Base-by-base conservation (phyloP, 2,329 filamentous ascomycete genomes). In the Pyrenochaeta sp. region DNA sequence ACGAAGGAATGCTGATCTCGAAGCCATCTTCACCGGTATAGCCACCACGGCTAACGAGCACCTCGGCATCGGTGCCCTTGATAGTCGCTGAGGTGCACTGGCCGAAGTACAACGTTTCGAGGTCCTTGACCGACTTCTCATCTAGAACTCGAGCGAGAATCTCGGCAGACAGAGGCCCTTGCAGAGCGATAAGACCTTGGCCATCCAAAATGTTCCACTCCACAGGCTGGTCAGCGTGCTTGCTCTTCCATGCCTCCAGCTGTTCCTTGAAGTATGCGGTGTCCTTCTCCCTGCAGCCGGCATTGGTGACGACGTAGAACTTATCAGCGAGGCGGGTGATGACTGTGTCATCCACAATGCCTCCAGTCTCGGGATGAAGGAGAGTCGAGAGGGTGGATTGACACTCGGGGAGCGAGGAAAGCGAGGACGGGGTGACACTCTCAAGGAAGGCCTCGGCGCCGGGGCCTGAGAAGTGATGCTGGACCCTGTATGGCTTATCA, bases 11-110 rank as follows among this genome's bases (percentile, higher is more conserved):
- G 40, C 91, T 95, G 72, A 99, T 92, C 81, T 99, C 95, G 79
- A 99, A 99, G 42, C 95, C 95, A 77, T 99, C 95, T 82, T 99
- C 95, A 59, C 95, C 95, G 0, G 95, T 99, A 82, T 99, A 99
- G 4, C 95, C 95, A 46, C 91, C 95, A 59, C 95, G 88, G 74
- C 89, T 93, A 73, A 97, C 88, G 50, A 97, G 85, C 47, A 95
- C 74, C 65, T 72, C 59, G 7, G 80, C 80, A 37, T 83, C 84
- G 44, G 84, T 85, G 37, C 83, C 79, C 12, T 84, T 86, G 52
- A 97, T 80, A 62, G 86, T 85, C 22, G 90, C 85, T 71, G 85
- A 87, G 52, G 85, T 84, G 56, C 88, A 89, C 68, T 89, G 87
- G 58, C 95, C 94, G 79, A 99, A 99, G 80, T 91, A 91, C 58